Conservation (phyloP, 257 asterid genomes). For the Verbascum thapsus region DNA sequence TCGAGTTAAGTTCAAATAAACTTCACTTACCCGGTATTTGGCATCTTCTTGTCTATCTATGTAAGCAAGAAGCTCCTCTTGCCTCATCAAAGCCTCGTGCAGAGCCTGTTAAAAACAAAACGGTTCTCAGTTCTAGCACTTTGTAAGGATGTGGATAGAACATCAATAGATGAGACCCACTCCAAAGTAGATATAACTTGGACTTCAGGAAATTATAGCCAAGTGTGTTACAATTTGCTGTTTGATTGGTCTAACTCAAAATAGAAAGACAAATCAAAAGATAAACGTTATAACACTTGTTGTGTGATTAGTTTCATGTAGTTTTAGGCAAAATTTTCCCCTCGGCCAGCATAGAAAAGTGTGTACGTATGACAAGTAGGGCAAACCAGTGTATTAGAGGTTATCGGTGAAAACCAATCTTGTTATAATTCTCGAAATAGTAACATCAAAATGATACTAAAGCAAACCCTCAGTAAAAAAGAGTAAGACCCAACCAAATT, state of each 20-base stretch:
- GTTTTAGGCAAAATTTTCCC: too few relatives aligned
- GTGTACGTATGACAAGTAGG: too few relatives aligned
- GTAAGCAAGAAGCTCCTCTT: slow-evolving; percentile 80
- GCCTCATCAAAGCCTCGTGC: slow-evolving; percentile 73
- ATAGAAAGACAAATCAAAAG: too few relatives aligned
- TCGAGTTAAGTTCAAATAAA: slow-evolving; percentile 12
- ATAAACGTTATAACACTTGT: too few relatives aligned
- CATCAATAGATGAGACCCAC: not conserved
- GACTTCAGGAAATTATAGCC: too few relatives aligned
- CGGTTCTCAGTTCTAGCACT: slow-evolving; percentile 10
- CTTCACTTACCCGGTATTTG: slow-evolving; percentile 46
- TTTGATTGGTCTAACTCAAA: too few relatives aligned
- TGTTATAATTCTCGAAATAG: too few relatives aligned
- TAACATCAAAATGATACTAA: not conserved
- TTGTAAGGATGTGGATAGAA: slow-evolving; percentile 4
- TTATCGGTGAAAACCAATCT: too few relatives aligned
- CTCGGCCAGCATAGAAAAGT: too few relatives aligned
- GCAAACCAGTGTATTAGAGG: not conserved
- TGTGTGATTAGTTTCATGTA: too few relatives aligned
- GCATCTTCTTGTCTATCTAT: slow-evolving; percentile 63
- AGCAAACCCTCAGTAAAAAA: not conserved
- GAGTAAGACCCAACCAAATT: slow-evolving; percentile 13
- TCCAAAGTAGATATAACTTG: not conserved
- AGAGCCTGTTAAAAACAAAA: slow-evolving; percentile 52
- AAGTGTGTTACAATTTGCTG: too few relatives aligned